phyloP scores from a whole-genome alignment of 345 rosid species.

The Rhodamnia rubescens region DNA sequence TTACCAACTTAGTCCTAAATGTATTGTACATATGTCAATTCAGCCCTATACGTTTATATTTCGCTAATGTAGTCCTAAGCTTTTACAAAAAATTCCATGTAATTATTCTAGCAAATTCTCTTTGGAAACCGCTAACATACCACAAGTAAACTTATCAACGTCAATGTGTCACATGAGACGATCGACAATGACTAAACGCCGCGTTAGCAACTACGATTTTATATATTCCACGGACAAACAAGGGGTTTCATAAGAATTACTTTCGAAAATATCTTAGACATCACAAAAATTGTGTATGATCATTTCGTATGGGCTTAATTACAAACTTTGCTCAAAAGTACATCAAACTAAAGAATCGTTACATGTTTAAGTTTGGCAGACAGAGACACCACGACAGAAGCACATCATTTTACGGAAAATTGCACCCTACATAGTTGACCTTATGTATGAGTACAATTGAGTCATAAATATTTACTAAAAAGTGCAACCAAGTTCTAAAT shows the following conservation, averaged over 20 bases:
- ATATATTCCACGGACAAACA: background rate
- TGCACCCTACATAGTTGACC: background rate
- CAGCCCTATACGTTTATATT: no score
- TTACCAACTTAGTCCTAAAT: background rate
- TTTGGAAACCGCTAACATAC: background rate
- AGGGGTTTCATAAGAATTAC: background rate
- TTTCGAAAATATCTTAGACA: background rate
- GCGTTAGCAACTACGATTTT: background rate
- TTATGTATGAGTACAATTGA: background rate
- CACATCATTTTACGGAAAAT: background rate
- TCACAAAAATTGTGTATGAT: background rate
- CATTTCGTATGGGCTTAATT: background rate
- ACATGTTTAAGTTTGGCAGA: background rate
- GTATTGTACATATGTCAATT: background rate
- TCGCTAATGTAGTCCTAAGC: no score
- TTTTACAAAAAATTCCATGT: background rate
- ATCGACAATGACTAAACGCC: background rate
- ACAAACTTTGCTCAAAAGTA: background rate
- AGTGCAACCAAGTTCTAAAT: background rate
- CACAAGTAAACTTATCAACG: background rate
- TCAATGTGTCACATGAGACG: background rate
- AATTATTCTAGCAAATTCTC: background rate
- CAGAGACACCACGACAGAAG: background rate
- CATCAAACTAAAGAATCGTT: background rate
- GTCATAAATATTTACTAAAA: background rate